phyloP scores from a whole-genome alignment of 1,284 basidiomycete genomes.

The Termitomyces sp. region DNA sequence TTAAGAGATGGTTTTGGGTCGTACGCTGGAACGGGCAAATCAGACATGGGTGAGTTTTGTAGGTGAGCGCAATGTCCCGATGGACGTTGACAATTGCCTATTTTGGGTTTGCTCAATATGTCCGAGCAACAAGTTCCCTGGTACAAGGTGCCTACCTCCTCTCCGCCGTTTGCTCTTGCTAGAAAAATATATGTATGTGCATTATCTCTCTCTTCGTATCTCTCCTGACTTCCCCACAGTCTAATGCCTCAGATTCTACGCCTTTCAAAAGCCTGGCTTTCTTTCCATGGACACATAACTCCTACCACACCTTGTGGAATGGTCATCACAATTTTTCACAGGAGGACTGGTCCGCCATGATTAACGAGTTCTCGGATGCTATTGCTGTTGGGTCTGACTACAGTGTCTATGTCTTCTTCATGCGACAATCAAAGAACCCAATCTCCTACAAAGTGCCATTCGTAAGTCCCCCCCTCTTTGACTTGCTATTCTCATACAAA shows the following conservation, averaged over 20 bases:
- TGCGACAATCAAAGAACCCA: constrained; percentile 27
- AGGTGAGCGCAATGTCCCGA: constrained; percentile 18
- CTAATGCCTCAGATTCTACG: constrained; percentile 18
- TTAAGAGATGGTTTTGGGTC: constrained; percentile 54
- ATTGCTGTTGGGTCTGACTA: constrained; percentile 44
- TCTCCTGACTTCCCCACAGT: constrained; percentile 16
- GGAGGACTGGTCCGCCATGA: constrained; percentile 40
- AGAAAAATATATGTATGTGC: constrained; percentile 24
- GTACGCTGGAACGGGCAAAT: constrained; percentile 33
- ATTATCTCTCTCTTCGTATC: constrained; percentile 20
- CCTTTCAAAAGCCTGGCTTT: constrained; percentile 35
- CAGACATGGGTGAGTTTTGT: constrained; percentile 31
- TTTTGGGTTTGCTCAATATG: constrained; percentile 12
- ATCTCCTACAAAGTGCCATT: constrained; percentile 32
- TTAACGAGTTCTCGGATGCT: constrained; percentile 42
- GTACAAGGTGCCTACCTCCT: constrained; percentile 30
- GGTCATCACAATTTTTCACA: constrained; percentile 30
- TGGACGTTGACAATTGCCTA: constrained; percentile 15
- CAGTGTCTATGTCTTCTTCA: constrained; percentile 34
- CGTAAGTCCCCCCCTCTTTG: constrained; percentile 19
- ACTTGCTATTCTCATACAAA: neutral
- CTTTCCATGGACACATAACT: constrained; percentile 55
- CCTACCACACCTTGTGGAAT: constrained; percentile 42
- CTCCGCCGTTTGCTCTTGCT: constrained; percentile 34
- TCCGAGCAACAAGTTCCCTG: constrained; percentile 26